These are phyloP conservation scores for Iberis pinnata DNA, from an alignment of 345 rosid genomes.

Conservation along the genomic window DNA sequence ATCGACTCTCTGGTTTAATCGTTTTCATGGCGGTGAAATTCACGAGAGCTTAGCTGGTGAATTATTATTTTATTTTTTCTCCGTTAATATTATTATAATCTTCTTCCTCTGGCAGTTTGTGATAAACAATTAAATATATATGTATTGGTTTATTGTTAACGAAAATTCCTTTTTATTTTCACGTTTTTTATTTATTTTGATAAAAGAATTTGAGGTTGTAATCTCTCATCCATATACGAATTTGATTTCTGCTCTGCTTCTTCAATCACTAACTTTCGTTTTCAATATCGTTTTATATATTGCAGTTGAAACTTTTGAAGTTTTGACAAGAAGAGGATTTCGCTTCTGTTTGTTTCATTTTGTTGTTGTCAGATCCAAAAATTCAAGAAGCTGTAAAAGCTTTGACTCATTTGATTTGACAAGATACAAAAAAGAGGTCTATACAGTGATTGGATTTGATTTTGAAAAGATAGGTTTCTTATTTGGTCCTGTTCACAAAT, in stretches of 20 bases:
- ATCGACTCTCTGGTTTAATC: too few species aligned
- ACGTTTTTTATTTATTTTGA: too few species aligned
- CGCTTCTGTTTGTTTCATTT: not conserved
- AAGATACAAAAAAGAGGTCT: conserved; percentile 7
- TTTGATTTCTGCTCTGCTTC: not conserved
- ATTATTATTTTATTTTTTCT: not conserved
- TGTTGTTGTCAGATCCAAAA: conserved; percentile 28
- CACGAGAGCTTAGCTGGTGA: conserved; percentile 24
- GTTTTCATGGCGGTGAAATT: conserved; percentile 28
- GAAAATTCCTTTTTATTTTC: conserved; percentile 2
- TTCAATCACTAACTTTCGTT: not conserved
- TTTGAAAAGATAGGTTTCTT: conserved; percentile 9
- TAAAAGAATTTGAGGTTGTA: too few species aligned
- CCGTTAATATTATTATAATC: conserved; percentile 3
- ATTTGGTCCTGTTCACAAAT: not conserved
- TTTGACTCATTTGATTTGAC: conserved; percentile 38
- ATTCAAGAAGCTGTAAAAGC: conserved; percentile 29
- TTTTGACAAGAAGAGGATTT: conserved; percentile 24
- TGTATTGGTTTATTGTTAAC: conserved; percentile 3
- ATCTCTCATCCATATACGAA: too few species aligned
- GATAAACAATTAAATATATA: not conserved
- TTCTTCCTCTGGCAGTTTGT: conserved; percentile 13
- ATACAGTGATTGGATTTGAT: not conserved
- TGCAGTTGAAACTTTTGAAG: conserved; percentile 16
- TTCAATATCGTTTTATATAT: conserved; percentile 7